A percentile compares a stretch with the other conserved stretches of the same genome.
These are phyloP conservation scores for Nemophila menziesii DNA, from an alignment of 257 asterid species.

Conservation along the genomic window DNA sequence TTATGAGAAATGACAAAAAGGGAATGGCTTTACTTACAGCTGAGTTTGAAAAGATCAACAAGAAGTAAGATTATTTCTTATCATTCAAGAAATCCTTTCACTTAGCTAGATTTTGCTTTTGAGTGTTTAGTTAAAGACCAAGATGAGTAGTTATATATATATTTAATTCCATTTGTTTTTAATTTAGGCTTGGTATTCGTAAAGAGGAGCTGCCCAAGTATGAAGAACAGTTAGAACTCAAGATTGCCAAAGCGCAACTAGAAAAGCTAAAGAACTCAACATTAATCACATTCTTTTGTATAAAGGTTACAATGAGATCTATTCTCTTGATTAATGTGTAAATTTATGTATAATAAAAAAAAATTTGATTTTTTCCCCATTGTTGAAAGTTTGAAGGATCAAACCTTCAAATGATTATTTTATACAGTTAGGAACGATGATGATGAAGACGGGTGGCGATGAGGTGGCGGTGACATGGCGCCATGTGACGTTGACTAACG, in stretches of 20 bases:
- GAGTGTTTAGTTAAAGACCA: neutral
- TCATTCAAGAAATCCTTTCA: neutral
- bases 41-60: conserved; percentile 69
- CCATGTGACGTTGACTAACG: no score
- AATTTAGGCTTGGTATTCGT: conserved; percentile 55
- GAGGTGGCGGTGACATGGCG: no score
- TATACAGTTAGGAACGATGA: no score
- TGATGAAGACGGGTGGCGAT: no score
- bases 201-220: conserved; percentile 63
- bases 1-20: conserved; percentile 63
- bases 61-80: conserved; percentile 41
- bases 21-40: conserved; percentile 66
- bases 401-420: no score
- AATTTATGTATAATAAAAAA: no score
- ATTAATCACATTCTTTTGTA: no score
- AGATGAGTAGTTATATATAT: neutral
- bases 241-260: conserved; percentile 79
- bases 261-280: conserved; percentile 82
- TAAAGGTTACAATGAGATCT: no score
- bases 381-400: no score
- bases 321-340: no score
- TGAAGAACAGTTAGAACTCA: conserved; percentile 76
- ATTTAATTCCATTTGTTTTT: neutral
- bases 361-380: no score
- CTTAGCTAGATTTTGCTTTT: no score